Conservation (phyloP, 257 asterid genomes). For the Forsythia viridissima region DNA sequence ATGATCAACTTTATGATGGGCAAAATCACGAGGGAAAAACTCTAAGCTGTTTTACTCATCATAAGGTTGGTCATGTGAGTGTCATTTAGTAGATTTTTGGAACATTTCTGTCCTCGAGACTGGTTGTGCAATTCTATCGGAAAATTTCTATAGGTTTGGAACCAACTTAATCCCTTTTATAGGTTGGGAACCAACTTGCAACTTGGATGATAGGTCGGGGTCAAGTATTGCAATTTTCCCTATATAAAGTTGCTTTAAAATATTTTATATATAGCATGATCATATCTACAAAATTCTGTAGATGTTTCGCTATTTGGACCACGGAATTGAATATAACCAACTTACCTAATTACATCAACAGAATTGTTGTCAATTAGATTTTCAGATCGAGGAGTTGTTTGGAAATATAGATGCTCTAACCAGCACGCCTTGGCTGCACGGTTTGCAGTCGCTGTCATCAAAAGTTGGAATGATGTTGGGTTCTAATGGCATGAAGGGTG, state of each 20-base stretch:
- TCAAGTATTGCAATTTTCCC: background rate
- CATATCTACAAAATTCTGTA: no score
- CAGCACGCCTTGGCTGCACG: background rate
- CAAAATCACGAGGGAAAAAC: background rate
- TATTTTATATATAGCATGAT: background rate
- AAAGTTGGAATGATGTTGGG: background rate
- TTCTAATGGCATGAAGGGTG: background rate
- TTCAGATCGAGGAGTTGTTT: background rate
- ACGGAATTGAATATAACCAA: background rate
- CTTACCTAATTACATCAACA: background rate
- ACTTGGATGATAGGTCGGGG: background rate
- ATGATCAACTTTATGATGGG: background rate
- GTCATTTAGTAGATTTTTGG: background rate
- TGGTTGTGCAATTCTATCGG: background rate
- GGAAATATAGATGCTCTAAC: background rate
- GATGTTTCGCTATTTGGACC: no score
- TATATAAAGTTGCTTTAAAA: background rate
- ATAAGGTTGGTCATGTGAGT: background rate
- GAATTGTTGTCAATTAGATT: background rate
- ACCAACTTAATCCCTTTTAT: background rate
- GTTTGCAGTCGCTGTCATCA: background rate
- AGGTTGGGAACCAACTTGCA: background rate
- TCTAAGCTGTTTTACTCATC: no score
- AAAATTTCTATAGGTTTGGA: background rate
- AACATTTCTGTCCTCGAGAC: background rate